phyloP scores from a whole-genome alignment of 2,329 filamentous ascomycete genomes.

The Biscogniauxia mediterranea region DNA sequence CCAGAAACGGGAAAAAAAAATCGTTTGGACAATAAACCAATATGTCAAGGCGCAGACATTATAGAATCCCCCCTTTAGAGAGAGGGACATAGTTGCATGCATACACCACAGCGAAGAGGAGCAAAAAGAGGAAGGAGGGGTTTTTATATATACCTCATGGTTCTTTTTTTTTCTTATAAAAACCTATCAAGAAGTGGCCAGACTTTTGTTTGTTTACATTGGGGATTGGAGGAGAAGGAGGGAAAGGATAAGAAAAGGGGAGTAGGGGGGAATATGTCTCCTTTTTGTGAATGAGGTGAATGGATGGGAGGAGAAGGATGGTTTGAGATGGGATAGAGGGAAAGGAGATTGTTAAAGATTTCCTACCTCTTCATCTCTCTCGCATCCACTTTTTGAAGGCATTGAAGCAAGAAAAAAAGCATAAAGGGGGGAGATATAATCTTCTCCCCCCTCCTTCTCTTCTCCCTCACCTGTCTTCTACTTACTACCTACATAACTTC shows the following conservation, averaged over 20 bases:
- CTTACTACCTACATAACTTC: too few relatives aligned
- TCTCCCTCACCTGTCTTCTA: too few relatives aligned
- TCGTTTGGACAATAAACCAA: not conserved
- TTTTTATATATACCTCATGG: not conserved
- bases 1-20: not conserved
- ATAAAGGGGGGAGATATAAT: too few relatives aligned
- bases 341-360: too few relatives aligned
- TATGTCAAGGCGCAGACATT: not conserved
- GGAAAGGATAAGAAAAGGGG: not conserved
- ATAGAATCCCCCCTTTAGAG: not conserved
- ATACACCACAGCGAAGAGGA: not conserved
- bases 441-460: too few relatives aligned
- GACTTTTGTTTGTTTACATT: not conserved
- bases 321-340: too few relatives aligned
- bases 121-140: not conserved
- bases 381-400: too few relatives aligned
- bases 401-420: too few relatives aligned
- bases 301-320: too few relatives aligned
- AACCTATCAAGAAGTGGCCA: not conserved
- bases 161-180: not conserved
- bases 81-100: not conserved
- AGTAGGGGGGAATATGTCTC: too few relatives aligned
- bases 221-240: not conserved
- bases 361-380: too few relatives aligned
- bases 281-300: too few relatives aligned